Conservation (phyloP, 2,329 filamentous ascomycete species). For the Exophiala oligosperma region DNA sequence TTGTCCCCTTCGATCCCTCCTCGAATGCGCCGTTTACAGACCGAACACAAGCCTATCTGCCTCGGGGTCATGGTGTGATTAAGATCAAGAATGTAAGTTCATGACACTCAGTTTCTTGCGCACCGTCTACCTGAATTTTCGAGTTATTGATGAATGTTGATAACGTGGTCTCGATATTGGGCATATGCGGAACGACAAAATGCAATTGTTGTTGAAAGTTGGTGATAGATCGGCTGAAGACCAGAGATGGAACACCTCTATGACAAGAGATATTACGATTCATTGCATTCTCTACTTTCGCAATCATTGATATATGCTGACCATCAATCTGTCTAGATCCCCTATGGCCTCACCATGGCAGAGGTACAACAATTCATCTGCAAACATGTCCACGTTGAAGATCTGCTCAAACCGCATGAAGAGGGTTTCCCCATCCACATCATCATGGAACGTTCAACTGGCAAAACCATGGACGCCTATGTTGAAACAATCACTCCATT, state of each 20-base stretch:
- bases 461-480: slow-evolving; percentile 57
- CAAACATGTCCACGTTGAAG: slow-evolving; percentile 39
- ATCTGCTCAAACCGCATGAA: slow-evolving; percentile 24
- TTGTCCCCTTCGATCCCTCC: slow-evolving; percentile 16
- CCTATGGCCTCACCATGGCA: slow-evolving; percentile 50
- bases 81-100: slow-evolving; percentile 36
- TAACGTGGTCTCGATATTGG: neutral
- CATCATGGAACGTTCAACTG: slow-evolving; percentile 58
- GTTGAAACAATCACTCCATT: slow-evolving; percentile 44
- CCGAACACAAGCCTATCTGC: slow-evolving; percentile 20
- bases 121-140: neutral
- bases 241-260: neutral
- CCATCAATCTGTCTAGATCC: slow-evolving; percentile 38
- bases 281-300: no score
- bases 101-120: neutral
- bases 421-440: slow-evolving; percentile 54
- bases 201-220: neutral
- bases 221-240: neutral
- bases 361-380: slow-evolving; percentile 52
- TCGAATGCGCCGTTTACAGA: slow-evolving; percentile 28
- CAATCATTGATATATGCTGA: neutral
- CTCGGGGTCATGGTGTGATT: slow-evolving; percentile 33
- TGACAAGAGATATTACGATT: no score
- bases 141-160: neutral
- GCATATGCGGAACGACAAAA: neutral